A percentile compares a stretch with the other conserved stretches of the same genome.
phyloP scores from a whole-genome alignment of 192 early-diverging fungal genomes.

The Backusella luteola region DNA sequence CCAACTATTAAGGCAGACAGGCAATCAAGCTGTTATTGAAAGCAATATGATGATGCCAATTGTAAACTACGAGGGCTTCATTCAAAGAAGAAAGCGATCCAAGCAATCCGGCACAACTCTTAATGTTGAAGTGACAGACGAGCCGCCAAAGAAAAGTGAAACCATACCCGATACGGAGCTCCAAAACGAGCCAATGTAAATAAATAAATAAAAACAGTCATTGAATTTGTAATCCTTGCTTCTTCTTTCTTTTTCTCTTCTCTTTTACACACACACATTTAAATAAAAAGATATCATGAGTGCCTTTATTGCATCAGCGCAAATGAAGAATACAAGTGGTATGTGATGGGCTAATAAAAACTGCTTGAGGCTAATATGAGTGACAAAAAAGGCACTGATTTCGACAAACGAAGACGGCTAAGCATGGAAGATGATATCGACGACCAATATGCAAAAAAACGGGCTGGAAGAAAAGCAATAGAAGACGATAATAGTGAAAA shows the following conservation, averaged over 20 bases:
- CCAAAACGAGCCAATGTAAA: constrained; percentile 6
- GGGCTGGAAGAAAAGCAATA: not conserved
- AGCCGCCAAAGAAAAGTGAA: not conserved
- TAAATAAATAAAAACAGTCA: constrained; percentile 8
- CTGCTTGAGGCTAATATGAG: not conserved
- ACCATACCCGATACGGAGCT: not conserved
- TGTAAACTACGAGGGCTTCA: constrained; percentile 17
- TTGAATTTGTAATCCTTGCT: not conserved
- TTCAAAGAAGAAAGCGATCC: constrained; percentile 18
- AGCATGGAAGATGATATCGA: not conserved
- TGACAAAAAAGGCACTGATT: not conserved
- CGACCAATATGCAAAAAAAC: not conserved
- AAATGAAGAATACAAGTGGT: not conserved
- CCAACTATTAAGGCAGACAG: constrained; percentile 1
- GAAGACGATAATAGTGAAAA: not conserved
- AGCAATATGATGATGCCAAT: constrained; percentile 12
- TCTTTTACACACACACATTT: not conserved
- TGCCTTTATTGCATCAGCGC: not conserved
- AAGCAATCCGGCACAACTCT: constrained; percentile 16
- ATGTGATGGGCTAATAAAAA: not conserved
- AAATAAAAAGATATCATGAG: not conserved
- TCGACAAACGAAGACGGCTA: not conserved
- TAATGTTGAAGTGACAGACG: constrained; percentile 8
- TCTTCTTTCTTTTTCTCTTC: not conserved
- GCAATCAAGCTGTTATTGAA: not conserved